Base-by-base conservation (phyloP, 1,139 yeast genomes). In the Saccharomyces hybrid region DNA sequence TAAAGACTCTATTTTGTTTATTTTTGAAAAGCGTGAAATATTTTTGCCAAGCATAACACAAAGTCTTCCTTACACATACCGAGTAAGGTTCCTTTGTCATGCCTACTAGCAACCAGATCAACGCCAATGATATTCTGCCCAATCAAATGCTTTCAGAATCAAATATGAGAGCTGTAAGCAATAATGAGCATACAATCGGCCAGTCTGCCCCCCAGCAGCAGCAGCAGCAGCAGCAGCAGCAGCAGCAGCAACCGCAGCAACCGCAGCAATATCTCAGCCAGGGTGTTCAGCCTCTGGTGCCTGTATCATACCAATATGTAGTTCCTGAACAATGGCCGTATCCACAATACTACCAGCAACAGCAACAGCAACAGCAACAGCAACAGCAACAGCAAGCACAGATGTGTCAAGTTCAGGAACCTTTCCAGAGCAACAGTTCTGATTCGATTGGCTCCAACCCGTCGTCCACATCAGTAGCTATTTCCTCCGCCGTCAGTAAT, bases 261-360 rank as follows among this genome's bases (percentile, higher is more conserved):
- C 48, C 28, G 31, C 54, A 42, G 24, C 34, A 50, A 14, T 24
- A 5, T 21, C 55, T 38, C 54, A 56, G 42, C 59, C 56, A 24
- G 32, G 55, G 19, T n/a, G 57, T 29, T 11, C 48, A 42, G 7
- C 48, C 44, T 21, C 11, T 34, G 29, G 47, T 46, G 27, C 51
- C 31, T 26, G 46, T 12, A 27, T 38, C 24, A 38, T 47, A 19
- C 24, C 52, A 44, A 31, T 26, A 48, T 11, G 16, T 26, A 21
- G 29, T 16, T 29, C 50, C 29, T 47, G 26, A 50, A 44, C 60
- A 55, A 28, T 54, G 44, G 48, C 59, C 51, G 19, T 60, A 57
- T n/a, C 58, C 56, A 19, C 62, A 55, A 16, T 65, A 58, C 29
- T 68, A 62, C 47, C 60, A 48, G 21, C 62, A 54, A 28, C 16